phyloP scores from a whole-genome alignment of 1,139 yeast genomes.

The Magnusiomyces suaveolens region DNA sequence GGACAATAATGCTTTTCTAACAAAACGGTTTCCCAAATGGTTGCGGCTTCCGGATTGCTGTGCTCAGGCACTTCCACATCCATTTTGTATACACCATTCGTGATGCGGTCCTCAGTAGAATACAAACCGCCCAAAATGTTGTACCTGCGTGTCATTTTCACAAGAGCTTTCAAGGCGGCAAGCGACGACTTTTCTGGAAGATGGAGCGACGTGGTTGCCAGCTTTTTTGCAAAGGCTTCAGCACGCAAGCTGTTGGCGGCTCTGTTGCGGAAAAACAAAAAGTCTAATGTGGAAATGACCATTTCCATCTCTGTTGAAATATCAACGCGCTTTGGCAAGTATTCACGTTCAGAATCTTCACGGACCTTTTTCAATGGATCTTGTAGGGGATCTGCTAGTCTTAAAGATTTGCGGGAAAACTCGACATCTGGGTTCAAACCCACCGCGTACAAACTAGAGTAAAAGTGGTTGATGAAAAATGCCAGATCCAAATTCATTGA shows the following conservation, averaged over 20 bases:
- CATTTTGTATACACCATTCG: conserved; percentile 61
- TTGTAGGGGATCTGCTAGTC: conserved; percentile 59
- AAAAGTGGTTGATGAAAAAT: conserved; percentile 64
- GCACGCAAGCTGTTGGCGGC: conserved; percentile 67
- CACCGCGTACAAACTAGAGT: conserved; percentile 53
- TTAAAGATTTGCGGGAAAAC: conserved; percentile 66
- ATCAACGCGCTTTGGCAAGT: conserved; percentile 53
- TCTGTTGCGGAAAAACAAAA: conserved; percentile 67
- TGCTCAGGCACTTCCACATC: conserved; percentile 57
- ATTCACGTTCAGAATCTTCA: conserved; percentile 24
- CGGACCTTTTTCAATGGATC: conserved; percentile 30
- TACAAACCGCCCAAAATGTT: conserved; percentile 65
- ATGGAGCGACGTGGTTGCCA: conserved; percentile 57
- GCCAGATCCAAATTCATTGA: conserved; percentile 34
- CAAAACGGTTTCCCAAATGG: conserved; percentile 77
- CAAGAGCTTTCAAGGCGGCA: conserved; percentile 67
- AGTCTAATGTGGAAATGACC: conserved; percentile 65
- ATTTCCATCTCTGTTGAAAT: conserved; percentile 85
- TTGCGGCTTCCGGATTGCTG: conserved; percentile 78
- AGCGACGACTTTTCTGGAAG: conserved; percentile 82
- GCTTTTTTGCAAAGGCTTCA: conserved; percentile 71
- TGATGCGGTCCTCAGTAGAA: conserved; percentile 80
- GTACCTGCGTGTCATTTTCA: conserved; percentile 56
- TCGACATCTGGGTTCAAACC: conserved; percentile 78
- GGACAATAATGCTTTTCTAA: conserved; percentile 78